These are phyloP conservation scores for Globisporangium emineosum DNA, from an alignment of 352 stramenopile genomes.

Conservation along the genomic window DNA sequence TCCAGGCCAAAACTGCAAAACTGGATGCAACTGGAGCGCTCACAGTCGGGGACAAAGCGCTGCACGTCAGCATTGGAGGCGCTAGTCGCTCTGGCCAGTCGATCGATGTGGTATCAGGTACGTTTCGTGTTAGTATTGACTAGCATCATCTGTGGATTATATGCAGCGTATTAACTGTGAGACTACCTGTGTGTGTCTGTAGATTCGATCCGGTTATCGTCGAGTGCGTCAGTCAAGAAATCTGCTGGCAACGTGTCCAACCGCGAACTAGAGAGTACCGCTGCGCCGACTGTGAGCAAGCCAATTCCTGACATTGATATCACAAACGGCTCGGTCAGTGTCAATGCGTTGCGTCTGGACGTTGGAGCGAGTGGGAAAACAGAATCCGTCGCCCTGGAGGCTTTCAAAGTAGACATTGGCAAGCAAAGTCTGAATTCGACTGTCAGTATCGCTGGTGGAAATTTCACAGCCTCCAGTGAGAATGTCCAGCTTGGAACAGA, in stretches of 20 bases:
- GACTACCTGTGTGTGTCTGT: neutral
- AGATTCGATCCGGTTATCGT: constrained; percentile 16
- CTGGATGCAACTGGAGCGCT: constrained; percentile 30
- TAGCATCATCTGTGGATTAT: neutral
- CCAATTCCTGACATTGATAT: constrained; percentile 9
- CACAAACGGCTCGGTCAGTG: constrained; percentile 6
- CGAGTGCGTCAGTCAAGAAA: neutral
- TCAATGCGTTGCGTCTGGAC: constrained; percentile 2
- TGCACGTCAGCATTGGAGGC: constrained; percentile 27
- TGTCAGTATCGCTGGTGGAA: constrained; percentile 3
- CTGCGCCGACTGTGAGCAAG: neutral
- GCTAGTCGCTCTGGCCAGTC: constrained; percentile 22
- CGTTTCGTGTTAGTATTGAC: neutral
- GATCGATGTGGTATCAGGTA: constrained; percentile 29
- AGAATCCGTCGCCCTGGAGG: constrained; percentile 6
- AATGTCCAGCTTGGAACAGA: constrained; percentile 12
- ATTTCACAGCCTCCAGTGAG: constrained; percentile 10
- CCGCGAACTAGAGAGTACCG: neutral
- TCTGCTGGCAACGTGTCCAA: neutral
- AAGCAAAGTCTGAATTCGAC: constrained; percentile 4
- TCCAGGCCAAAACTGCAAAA: constrained; percentile 21
- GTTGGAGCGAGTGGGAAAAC: constrained; percentile 11
- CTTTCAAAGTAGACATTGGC: constrained; percentile 6
- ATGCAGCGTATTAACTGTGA: neutral
- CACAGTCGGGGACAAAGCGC: constrained; percentile 23